Evolutionary conservation across 2,329 filamentous ascomycete species (phyloP), one percentile per base, ranked within the genome.

Genomic region (Fusarium veterinarium): DNA sequence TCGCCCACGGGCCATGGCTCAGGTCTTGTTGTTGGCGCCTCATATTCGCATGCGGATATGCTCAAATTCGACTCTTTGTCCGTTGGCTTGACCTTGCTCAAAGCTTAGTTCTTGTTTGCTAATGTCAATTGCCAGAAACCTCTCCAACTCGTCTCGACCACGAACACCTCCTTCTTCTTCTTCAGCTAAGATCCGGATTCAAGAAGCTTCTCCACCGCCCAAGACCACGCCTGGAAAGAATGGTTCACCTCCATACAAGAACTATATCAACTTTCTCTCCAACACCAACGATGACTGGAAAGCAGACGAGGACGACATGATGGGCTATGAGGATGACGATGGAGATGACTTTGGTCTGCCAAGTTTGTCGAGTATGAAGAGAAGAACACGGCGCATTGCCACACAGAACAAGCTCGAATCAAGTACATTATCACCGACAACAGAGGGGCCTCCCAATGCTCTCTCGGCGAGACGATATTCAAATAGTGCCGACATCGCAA

Each of bases 271-370:
- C 80, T 95, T 96, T 77, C 86, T 97, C 60, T 94, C 92, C 44
- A 92, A 93, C 72, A 93, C 93, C 38, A 92, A 95, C 75, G 91
- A 94, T 78, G 92, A 94, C 80, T 97, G 94, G 94, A 91, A 91
- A 69, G 87, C 90, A 23, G 91, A 93, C 70, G 91, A 93, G 61
- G 93, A 93, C 62, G 93, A 94, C 72, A 91, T 94, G 76, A 90
- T 93, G 80, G 90, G 90, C 16, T 94, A 96, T 77, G 93, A 91
- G 77, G 94, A 97, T 75, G 93, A 95, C 63, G 93, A 96, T 75
- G 95, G 97, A 70, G 95, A 98, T 81, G 95, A 98, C 80, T 98
- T 98, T 82, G 95, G 95, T 3, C 86, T 98, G 31, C 95, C 95
- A 5, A 98, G 95, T 79, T 90, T 98, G 79, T 93, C 95, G 9